Percentiles rank a stretch among this genome's conserved stretches.
Evolutionary conservation across 176 grass and related monocot species (phyloP).

Genomic region (Oryza rufipogon): DNA sequence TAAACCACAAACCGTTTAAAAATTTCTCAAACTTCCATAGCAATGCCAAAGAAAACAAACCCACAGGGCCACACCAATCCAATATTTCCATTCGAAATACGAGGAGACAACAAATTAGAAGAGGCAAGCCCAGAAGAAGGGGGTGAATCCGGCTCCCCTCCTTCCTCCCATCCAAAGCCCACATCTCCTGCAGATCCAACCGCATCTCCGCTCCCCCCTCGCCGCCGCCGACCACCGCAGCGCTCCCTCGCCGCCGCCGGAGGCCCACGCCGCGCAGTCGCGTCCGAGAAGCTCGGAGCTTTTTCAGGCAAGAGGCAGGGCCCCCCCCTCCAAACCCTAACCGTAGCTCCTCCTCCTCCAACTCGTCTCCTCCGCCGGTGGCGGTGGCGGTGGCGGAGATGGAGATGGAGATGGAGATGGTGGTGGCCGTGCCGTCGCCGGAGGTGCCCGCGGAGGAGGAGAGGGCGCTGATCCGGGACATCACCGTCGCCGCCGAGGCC

Average conservation of each 20-base stretch:
- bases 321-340: conserved; percentile 29
- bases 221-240: background rate
- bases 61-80: no score
- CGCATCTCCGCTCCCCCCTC: background rate
- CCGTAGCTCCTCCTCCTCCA: conserved; percentile 32
- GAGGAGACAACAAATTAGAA: background rate
- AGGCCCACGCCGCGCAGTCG: no score
- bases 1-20: no score
- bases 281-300: background rate
- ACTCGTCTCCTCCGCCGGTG: background rate
- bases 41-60: no score
- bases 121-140: background rate
- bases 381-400: background rate
- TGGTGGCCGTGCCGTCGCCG: conserved; percentile 8
- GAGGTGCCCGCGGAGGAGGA: conserved; percentile 79
- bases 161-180: background rate
- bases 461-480: conserved; percentile 79
- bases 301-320: background rate
- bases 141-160: background rate
- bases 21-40: no score
- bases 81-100: no score
- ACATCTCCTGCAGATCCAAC: background rate
- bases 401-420: conserved; percentile 23
- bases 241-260: background rate
- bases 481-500: conserved; percentile 75